phyloP scores from a whole-genome alignment of 2,329 filamentous ascomycete species.

The Grosmannia serpens region DNA sequence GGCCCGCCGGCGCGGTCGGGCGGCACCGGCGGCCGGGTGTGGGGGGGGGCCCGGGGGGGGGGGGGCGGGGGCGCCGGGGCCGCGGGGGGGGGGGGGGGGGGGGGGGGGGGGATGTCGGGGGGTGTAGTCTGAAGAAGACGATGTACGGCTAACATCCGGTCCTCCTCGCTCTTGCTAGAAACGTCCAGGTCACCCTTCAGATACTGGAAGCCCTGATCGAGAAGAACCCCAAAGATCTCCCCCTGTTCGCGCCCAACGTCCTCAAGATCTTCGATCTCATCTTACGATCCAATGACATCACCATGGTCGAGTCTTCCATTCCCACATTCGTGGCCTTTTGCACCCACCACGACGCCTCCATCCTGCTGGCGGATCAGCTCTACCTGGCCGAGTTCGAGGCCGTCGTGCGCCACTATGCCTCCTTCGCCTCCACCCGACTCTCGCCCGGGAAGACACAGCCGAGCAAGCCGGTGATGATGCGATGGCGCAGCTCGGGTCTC shows the following conservation, averaged over 20 bases:
- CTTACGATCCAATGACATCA: constrained; percentile 75
- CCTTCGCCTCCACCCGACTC: constrained; percentile 58
- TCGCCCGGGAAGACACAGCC: constrained; percentile 38
- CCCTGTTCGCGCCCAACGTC: constrained; percentile 75
- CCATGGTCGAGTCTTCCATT: constrained; percentile 83
- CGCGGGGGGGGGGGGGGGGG: too few relatives aligned
- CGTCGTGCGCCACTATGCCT: constrained; percentile 68
- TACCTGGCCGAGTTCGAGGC: constrained; percentile 75
- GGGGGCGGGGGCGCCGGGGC: too few relatives aligned
- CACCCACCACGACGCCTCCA: constrained; percentile 74
- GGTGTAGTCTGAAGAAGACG: not conserved
- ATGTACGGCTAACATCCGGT: not conserved
- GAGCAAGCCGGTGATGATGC: constrained; percentile 63
- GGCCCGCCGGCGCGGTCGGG: too few relatives aligned
- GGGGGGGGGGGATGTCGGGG: too few relatives aligned
- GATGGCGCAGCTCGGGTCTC: constrained; percentile 64
- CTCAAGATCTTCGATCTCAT: constrained; percentile 76
- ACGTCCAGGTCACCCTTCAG: constrained; percentile 88
- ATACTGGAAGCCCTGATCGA: constrained; percentile 88
- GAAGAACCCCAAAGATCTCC: constrained; percentile 80
- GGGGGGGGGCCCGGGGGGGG: too few relatives aligned
- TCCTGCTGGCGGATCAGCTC: constrained; percentile 72
- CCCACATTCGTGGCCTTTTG: constrained; percentile 83
- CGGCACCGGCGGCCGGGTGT: too few relatives aligned
- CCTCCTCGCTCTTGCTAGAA: constrained; percentile 39